phyloP scores from a whole-genome alignment of 768 basidiomycete genomes.

The Kwoniella heveanensis region DNA sequence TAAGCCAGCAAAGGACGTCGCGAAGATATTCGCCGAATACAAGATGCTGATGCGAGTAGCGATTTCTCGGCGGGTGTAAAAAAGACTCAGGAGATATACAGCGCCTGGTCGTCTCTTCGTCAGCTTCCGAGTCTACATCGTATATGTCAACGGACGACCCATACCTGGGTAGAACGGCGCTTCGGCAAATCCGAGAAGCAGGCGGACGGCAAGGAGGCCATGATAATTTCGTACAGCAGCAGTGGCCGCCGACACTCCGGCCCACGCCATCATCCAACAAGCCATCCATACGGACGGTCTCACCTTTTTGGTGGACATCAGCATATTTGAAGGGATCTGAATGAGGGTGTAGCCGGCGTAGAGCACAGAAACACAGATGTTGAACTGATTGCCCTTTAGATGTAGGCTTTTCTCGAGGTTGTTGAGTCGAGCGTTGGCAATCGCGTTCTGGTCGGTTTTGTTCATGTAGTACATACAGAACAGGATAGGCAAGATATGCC shows the following conservation, averaged over 20 bases:
- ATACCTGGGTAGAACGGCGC: slow-evolving; percentile 64
- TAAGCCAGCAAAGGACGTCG: slow-evolving; percentile 53
- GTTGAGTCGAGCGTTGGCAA: slow-evolving; percentile 41
- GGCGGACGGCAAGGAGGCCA: slow-evolving; percentile 61
- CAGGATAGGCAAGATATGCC: slow-evolving; percentile 18
- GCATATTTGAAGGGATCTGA: slow-evolving; percentile 48
- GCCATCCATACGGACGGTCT: slow-evolving; percentile 27
- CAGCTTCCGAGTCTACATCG: too few relatives aligned
- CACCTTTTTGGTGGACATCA: slow-evolving; percentile 32
- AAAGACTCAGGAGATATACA: slow-evolving; percentile 53
- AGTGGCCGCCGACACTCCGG: slow-evolving; percentile 57
- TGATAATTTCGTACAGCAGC: slow-evolving; percentile 60
- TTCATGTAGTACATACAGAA: slow-evolving; percentile 30
- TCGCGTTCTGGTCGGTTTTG: slow-evolving; percentile 39
- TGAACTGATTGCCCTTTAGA: slow-evolving; percentile 42
- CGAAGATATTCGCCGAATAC: slow-evolving; percentile 27
- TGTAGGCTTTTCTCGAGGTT: slow-evolving; percentile 47
- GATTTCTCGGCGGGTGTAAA: slow-evolving; percentile 63
- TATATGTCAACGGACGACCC: too few relatives aligned
- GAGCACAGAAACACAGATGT: slow-evolving; percentile 44
- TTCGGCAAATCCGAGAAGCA: slow-evolving; percentile 68
- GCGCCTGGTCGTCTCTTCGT: too few relatives aligned
- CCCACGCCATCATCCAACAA: slow-evolving; percentile 43
- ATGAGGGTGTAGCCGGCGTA: slow-evolving; percentile 42
- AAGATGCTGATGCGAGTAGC: slow-evolving; percentile 63